These are phyloP conservation scores for Cyberlindnera veronae DNA, from an alignment of 805 yeast species.

Conservation along the genomic window DNA sequence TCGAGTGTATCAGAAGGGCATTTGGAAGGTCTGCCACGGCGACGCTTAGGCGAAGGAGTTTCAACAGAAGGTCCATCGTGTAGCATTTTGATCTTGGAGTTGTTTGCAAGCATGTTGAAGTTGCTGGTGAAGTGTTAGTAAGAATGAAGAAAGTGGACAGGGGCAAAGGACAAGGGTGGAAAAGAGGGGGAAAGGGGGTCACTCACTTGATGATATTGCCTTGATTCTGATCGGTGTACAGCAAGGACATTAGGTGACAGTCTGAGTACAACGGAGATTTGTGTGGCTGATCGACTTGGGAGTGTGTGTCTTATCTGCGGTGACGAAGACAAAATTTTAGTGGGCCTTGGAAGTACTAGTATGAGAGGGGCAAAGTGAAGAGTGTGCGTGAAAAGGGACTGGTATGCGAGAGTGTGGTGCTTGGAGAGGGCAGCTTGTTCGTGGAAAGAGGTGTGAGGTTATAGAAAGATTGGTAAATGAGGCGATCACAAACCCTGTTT, in stretches of 20 bases:
- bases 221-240: not conserved
- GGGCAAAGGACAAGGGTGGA: not conserved
- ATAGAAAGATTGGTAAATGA: not conserved
- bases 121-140: constrained; percentile 2
- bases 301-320: too few species aligned
- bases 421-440: not conserved
- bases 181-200: not conserved
- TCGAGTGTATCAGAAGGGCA: constrained; percentile 8
- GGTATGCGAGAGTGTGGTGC: too few species aligned
- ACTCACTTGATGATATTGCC: not conserved
- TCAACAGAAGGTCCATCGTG: not conserved
- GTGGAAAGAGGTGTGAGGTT: not conserved
- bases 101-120: constrained; percentile 1
- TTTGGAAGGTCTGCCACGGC: constrained; percentile 30
- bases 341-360: too few species aligned
- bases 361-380: too few species aligned
- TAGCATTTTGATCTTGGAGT: not conserved
- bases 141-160: not conserved
- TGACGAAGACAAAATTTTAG: too few species aligned
- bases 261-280: not conserved
- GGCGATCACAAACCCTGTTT: constrained; percentile 1
- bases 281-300: not conserved
- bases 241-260: not conserved
- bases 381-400: too few species aligned
- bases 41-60: constrained; percentile 27